A percentile compares a stretch with the other conserved stretches of the same genome.
phyloP scores from a whole-genome alignment of 495 filamentous ascomycete genomes.

The Extremus antarcticus region DNA sequence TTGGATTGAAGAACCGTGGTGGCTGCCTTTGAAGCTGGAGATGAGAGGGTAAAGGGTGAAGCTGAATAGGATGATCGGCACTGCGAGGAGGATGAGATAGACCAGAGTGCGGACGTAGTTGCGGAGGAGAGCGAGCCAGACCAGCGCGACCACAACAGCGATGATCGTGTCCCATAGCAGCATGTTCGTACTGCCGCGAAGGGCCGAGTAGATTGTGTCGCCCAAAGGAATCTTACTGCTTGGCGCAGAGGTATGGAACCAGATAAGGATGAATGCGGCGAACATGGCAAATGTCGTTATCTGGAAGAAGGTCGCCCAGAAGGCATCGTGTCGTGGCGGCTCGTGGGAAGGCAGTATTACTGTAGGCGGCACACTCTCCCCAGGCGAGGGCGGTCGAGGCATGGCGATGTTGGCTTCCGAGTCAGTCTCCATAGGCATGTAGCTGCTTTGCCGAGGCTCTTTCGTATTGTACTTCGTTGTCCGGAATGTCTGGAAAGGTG shows the following conservation, averaged over 20 bases:
- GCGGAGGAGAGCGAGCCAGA: constrained; percentile 83
- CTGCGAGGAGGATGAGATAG: constrained; percentile 64
- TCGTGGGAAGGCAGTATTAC: constrained; percentile 37
- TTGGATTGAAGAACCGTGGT: constrained; percentile 61
- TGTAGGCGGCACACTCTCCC: constrained; percentile 39
- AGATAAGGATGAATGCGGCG: constrained; percentile 76
- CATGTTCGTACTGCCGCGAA: constrained; percentile 78
- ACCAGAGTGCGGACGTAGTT: constrained; percentile 76
- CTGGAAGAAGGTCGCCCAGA: constrained; percentile 86
- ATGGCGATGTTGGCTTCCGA: constrained; percentile 30
- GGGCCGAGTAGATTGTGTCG: constrained; percentile 86
- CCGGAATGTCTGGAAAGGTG: constrained; percentile 76
- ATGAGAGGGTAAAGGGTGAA: constrained; percentile 88
- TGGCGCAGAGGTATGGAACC: constrained; percentile 69
- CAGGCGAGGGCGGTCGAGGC: constrained; percentile 36
- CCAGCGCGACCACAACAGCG: constrained; percentile 71
- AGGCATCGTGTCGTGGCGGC: constrained; percentile 62
- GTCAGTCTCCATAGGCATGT: constrained; percentile 40
- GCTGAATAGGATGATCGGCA: constrained; percentile 72
- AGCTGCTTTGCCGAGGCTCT: constrained; percentile 23
- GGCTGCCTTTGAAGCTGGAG: constrained; percentile 68
- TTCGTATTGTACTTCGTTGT: constrained; percentile 33
- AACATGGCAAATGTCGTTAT: constrained; percentile 74
- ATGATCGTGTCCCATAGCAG: constrained; percentile 83
- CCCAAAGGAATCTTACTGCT: constrained; percentile 54